phyloP scores from a whole-genome alignment of 768 basidiomycete genomes.

The Melanogaster broomeanus region DNA sequence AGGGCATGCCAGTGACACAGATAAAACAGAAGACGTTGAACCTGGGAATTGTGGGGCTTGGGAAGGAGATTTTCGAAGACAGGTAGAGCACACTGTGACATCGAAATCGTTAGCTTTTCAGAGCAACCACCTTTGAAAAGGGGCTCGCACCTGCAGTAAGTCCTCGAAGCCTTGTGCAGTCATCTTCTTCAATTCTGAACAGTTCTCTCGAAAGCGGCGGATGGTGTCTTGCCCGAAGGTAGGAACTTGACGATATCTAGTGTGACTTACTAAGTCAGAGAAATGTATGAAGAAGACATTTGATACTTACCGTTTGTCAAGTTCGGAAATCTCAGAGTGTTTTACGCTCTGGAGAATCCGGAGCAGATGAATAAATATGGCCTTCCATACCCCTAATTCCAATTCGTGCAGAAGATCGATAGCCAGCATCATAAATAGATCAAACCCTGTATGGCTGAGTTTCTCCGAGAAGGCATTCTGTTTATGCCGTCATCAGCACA shows the following conservation, averaged over 20 bases:
- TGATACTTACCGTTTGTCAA: not conserved
- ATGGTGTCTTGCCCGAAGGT: constrained; percentile 35
- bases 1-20: constrained; percentile 30
- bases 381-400: constrained; percentile 41
- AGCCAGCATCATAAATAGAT: constrained; percentile 28
- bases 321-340: not conserved
- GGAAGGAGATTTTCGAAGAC: constrained; percentile 30
- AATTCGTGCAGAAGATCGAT: constrained; percentile 42
- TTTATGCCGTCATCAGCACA: too few species aligned
- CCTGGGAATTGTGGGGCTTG: constrained; percentile 4
- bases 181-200: constrained; percentile 34
- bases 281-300: not conserved
- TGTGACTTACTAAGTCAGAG: not conserved
- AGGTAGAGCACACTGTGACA: constrained; percentile 31
- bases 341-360: constrained; percentile 22
- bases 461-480: too few species aligned
- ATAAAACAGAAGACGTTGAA: constrained; percentile 19
- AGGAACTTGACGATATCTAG: constrained; percentile 30
- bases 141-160: constrained; percentile 26
- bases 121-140: not conserved
- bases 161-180: constrained; percentile 42
- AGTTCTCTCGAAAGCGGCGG: constrained; percentile 30
- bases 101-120: too few species aligned
- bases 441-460: too few species aligned
- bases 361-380: constrained; percentile 35